Percentiles rank a stretch among this genome's conserved stretches.
Conservation (phyloP, 75 land plant genomes). For the Azolla pinnata region DNA sequence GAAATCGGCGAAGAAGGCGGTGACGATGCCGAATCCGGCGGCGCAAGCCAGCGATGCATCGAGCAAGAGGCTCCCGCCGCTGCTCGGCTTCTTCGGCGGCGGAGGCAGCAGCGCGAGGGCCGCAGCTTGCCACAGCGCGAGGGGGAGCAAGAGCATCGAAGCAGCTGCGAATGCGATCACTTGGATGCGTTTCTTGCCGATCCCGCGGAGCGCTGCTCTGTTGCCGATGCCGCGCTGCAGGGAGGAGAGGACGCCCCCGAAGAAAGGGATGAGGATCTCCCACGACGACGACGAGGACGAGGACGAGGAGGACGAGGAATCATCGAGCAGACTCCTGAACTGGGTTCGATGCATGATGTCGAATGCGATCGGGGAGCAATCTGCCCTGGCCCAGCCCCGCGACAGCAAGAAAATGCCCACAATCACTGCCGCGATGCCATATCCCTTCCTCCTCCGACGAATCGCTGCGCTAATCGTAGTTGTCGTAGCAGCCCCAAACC, state of each 20-base stretch:
- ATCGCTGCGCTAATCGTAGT: too few species aligned
- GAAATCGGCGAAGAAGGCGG: constrained; percentile 11
- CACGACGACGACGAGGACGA: too few species aligned
- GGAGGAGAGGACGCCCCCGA: constrained; percentile 9
- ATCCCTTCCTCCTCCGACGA: not conserved
- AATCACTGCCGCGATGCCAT: constrained; percentile 2
- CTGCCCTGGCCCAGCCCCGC: constrained; percentile 52
- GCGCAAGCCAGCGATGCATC: constrained; percentile 7
- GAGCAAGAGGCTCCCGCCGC: not conserved
- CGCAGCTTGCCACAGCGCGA: too few species aligned
- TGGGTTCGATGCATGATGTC: not conserved
- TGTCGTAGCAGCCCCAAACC: not conserved
- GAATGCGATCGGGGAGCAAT: constrained; percentile 17
- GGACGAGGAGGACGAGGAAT: too few species aligned
- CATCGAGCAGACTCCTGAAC: too few species aligned
- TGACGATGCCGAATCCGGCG: constrained; percentile 15
- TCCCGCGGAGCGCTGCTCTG: not conserved
- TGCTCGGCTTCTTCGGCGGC: not conserved
- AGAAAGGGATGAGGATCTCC: not conserved
- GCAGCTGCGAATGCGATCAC: not conserved
- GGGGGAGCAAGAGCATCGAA: constrained; percentile 7
- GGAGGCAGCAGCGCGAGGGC: too few species aligned
- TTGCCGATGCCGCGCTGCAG: constrained; percentile 1
- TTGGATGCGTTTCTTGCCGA: constrained; percentile 13
- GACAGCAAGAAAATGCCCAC: constrained; percentile 40